Conservation (phyloP, 306 rosid species). For the Quercus dentata region DNA sequence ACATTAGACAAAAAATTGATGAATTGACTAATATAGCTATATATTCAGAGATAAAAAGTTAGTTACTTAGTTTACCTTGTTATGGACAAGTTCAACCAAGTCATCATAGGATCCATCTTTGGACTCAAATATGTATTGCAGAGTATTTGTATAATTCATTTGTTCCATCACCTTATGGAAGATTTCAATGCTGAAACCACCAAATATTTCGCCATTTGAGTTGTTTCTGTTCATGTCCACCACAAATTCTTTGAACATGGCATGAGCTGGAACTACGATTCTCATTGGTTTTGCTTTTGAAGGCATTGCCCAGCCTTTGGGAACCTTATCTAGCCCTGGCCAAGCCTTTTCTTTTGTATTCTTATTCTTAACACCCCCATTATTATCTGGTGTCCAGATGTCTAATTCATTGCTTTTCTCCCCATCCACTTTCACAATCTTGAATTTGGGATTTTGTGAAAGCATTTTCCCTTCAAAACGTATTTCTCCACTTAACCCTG, state of each 20-base stretch:
- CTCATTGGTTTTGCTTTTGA: constrained; percentile 39
- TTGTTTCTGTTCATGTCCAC: constrained; percentile 30
- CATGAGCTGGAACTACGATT: constrained; percentile 59
- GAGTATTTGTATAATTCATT: constrained; percentile 15
- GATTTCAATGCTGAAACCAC: constrained; percentile 57
- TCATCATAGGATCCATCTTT: constrained; percentile 34
- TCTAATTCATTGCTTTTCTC: background rate
- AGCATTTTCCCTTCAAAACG: constrained; percentile 19
- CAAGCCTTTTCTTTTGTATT: constrained; percentile 12
- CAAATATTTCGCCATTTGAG: constrained; percentile 5
- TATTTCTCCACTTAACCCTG: constrained; percentile 33
- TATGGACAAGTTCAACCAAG: constrained; percentile 49
- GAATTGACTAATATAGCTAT: too few relatives aligned
- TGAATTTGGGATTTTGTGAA: background rate
- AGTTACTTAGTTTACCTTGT: constrained; percentile 37
- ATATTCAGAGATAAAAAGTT: background rate
- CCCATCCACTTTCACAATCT: constrained; percentile 25
- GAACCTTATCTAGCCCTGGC: constrained; percentile 47
- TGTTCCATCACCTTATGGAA: constrained; percentile 22
- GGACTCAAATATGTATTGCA: constrained; percentile 14
- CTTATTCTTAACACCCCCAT: too few relatives aligned
- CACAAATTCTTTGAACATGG: constrained; percentile 53
- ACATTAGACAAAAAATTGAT: too few relatives aligned
- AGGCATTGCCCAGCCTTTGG: constrained; percentile 60
- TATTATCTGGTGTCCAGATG: background rate